These are phyloP conservation scores for Blastobotrys mokoenaii DNA, from an alignment of 805 yeast species.

Conservation along the genomic window DNA sequence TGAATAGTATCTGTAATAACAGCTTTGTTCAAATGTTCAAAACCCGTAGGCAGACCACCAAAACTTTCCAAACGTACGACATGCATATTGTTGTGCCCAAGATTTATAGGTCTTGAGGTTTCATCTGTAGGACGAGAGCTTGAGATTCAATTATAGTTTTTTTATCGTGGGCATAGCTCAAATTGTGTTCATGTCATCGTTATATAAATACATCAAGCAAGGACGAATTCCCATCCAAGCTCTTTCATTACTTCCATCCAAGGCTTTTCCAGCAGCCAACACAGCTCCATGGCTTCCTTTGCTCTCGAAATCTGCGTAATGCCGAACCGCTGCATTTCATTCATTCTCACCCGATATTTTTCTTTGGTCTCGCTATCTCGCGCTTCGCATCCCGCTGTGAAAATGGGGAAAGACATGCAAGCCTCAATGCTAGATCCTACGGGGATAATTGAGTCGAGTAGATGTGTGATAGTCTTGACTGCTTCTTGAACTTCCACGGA, in stretches of 20 bases:
- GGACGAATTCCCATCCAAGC: conserved; percentile 31
- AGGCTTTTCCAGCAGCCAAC: conserved; percentile 46
- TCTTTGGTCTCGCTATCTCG: conserved; percentile 30
- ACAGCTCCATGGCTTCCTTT: conserved; percentile 38
- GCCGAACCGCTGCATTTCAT: conserved; percentile 35
- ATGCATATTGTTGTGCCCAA: too few relatives aligned
- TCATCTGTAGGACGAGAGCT: too few relatives aligned
- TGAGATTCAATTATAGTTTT: too few relatives aligned
- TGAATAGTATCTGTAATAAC: too few relatives aligned
- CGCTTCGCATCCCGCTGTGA: conserved; percentile 54
- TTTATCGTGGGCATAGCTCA: too few relatives aligned
- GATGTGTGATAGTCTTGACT: conserved; percentile 33
- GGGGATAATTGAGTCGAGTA: conserved; percentile 35
- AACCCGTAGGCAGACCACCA: too few relatives aligned
- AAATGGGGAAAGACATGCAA: conserved; percentile 46
- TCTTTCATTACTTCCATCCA: conserved; percentile 42
- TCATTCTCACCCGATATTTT: conserved; percentile 35
- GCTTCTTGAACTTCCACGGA: conserved; percentile 43
- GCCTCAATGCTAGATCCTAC: conserved; percentile 44
- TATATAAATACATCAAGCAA: background rate
- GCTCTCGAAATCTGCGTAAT: conserved; percentile 38
- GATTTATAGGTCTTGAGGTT: too few relatives aligned
- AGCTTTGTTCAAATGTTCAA: too few relatives aligned
- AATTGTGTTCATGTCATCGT: too few relatives aligned
- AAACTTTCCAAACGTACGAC: too few relatives aligned